A percentile compares a stretch with the other conserved stretches of the same genome.
These are phyloP conservation scores for Lodderomyces parapsilosis DNA, from an alignment of 1,139 yeast species.

Conservation along the genomic window DNA sequence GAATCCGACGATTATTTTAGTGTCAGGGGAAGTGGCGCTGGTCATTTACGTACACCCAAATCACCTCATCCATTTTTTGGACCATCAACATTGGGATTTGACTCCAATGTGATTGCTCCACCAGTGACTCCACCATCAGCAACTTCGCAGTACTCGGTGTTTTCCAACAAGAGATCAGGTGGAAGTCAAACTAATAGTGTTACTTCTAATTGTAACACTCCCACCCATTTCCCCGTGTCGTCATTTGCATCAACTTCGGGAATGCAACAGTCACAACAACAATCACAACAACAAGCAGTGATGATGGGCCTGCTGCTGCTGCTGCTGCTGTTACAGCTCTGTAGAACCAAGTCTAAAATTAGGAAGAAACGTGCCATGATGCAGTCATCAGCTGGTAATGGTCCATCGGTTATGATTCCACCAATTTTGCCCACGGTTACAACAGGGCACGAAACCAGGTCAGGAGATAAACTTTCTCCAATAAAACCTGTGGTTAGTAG, in stretches of 20 bases:
- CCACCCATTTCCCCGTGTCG: conserved; percentile 20
- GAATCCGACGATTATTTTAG: conserved; percentile 3
- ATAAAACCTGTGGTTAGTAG: conserved; percentile 10
- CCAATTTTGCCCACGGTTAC: background rate
- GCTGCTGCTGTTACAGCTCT: background rate
- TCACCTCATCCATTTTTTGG: conserved; percentile 19
- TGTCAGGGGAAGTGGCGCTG: conserved; percentile 1
- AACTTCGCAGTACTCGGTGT: conserved; percentile 40
- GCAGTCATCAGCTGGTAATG: background rate
- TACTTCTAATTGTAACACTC: conserved; percentile 28
- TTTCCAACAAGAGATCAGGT: conserved; percentile 28
- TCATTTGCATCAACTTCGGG: conserved; percentile 8
- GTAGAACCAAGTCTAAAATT: conserved; percentile 13
- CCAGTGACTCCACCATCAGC: conserved; percentile 47
- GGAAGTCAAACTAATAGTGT: conserved; percentile 5
- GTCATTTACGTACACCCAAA: conserved; percentile 22
- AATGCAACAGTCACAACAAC: conserved; percentile 8
- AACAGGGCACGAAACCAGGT: background rate
- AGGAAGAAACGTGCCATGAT: conserved; percentile 8
- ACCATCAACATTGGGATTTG: conserved; percentile 28
- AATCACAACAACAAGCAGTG: conserved; percentile 4
- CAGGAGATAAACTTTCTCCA: conserved; percentile 11
- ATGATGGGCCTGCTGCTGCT: conserved; percentile 10
- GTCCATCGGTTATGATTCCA: background rate
- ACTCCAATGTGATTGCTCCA: conserved; percentile 17